phyloP scores from a whole-genome alignment of 2,329 filamentous ascomycete species.

The Botrytis fabae region DNA sequence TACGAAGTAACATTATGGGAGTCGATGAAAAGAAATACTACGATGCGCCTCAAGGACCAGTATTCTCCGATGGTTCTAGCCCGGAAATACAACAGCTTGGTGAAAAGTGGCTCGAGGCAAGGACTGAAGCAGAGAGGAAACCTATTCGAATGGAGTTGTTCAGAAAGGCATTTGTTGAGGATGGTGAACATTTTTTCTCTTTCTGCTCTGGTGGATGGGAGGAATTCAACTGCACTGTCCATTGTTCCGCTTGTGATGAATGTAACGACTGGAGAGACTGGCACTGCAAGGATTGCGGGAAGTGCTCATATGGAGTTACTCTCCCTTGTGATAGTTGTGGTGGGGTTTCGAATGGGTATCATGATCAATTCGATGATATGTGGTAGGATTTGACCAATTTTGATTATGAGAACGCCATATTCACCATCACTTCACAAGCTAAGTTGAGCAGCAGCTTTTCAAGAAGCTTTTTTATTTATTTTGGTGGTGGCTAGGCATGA shows the following conservation, averaged over 20 bases:
- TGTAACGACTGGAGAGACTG: constrained; percentile 17
- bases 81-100: constrained; percentile 8
- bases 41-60: constrained; percentile 3
- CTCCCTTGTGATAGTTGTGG: constrained; percentile 19
- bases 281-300: constrained; percentile 16
- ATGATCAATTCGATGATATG: background rate
- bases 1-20: constrained; percentile 18
- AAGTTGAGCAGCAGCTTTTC: background rate
- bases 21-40: constrained; percentile 15
- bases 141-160: constrained; percentile 6
- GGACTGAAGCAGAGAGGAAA: constrained; percentile 8
- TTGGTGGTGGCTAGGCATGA: background rate
- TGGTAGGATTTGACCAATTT: background rate
- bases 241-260: constrained; percentile 15
- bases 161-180: constrained; percentile 13
- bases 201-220: constrained; percentile 18
- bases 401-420: background rate
- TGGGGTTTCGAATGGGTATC: constrained; percentile 10
- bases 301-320: constrained; percentile 6
- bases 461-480: background rate
- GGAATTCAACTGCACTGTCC: background rate
- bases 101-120: constrained; percentile 9
- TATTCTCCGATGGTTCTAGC: constrained; percentile 7
- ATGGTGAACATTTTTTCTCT: background rate
- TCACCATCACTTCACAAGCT: background rate